Percentiles rank a stretch among this genome's conserved stretches.
phyloP scores from a whole-genome alignment of 179 eudicot species.

The Heliamphora pulchella region DNA sequence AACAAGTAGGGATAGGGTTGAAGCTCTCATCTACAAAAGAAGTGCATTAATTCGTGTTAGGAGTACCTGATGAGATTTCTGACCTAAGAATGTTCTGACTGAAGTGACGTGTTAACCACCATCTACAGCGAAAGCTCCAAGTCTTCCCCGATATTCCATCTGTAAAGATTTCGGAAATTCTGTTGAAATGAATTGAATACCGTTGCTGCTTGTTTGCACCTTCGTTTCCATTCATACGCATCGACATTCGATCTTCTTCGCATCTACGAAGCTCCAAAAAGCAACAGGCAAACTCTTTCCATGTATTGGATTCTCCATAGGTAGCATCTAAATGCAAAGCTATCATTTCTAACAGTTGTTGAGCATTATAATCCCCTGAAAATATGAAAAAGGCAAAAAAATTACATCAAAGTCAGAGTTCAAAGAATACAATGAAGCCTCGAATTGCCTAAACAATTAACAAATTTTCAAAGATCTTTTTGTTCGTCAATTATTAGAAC shows the following conservation, averaged over 20 bases:
- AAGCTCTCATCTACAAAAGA: neutral
- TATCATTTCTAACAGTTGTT: conserved; percentile 60
- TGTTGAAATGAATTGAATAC: conserved; percentile 20
- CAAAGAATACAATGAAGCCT: neutral
- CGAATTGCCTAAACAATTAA: neutral
- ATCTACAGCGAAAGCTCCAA: conserved; percentile 72
- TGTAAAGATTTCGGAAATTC: conserved; percentile 39
- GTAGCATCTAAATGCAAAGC: conserved; percentile 75
- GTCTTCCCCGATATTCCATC: conserved; percentile 35
- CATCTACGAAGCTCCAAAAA: conserved; percentile 42
- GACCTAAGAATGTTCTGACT: conserved; percentile 38
- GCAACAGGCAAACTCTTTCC: conserved; percentile 72
- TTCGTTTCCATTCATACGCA: conserved; percentile 32
- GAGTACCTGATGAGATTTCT: conserved; percentile 59
- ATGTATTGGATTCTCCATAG: conserved; percentile 36
- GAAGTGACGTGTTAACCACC: conserved; percentile 82
- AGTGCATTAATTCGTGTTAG: neutral
- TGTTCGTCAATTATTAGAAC: neutral
- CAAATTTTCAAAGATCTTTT: neutral
- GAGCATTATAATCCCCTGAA: conserved; percentile 59
- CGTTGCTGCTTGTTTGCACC: conserved; percentile 19
- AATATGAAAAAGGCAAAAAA: neutral
- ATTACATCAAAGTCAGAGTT: neutral
- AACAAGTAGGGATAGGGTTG: neutral
- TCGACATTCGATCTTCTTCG: conserved; percentile 63